phyloP scores from a whole-genome alignment of 441 rosid genomes.

The Populus hybrid region DNA sequence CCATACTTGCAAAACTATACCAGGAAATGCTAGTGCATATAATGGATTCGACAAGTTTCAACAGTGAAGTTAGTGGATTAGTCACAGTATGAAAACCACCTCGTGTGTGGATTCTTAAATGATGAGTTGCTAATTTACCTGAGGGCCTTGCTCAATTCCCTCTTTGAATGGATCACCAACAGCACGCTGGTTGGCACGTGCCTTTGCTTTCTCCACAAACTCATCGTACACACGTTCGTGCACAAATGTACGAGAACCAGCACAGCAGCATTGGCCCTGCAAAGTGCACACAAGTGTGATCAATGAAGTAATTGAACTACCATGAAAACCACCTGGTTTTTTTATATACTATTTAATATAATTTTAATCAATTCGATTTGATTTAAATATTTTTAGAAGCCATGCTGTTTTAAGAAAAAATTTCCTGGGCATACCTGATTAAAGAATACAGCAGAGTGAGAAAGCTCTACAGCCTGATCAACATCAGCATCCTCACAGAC shows the following conservation, averaged over 20 bases:
- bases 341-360: neutral
- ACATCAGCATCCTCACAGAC: slow-evolving; percentile 81
- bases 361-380: neutral
- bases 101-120: neutral
- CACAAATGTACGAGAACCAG: slow-evolving; percentile 86
- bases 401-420: neutral
- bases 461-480: slow-evolving; percentile 74
- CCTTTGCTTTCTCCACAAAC: slow-evolving; percentile 77
- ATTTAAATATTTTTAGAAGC: neutral
- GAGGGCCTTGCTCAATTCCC: slow-evolving; percentile 89
- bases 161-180: slow-evolving; percentile 88
- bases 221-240: slow-evolving; percentile 78
- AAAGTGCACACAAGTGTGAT: slow-evolving; percentile 9
- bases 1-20: neutral
- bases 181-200: slow-evolving; percentile 59
- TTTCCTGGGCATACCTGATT: slow-evolving; percentile 53
- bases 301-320: neutral
- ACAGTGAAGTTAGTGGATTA: neutral
- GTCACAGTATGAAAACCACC: neutral
- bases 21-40: neutral
- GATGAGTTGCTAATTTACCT: slow-evolving; percentile 38
- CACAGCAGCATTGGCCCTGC: slow-evolving; percentile 91
- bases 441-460: slow-evolving; percentile 80
- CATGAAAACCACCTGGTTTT: neutral
- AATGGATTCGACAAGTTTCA: neutral